These are phyloP conservation scores for Boletus coccyginus DNA, from an alignment of 768 basidiomycete species.

Conservation along the genomic window DNA sequence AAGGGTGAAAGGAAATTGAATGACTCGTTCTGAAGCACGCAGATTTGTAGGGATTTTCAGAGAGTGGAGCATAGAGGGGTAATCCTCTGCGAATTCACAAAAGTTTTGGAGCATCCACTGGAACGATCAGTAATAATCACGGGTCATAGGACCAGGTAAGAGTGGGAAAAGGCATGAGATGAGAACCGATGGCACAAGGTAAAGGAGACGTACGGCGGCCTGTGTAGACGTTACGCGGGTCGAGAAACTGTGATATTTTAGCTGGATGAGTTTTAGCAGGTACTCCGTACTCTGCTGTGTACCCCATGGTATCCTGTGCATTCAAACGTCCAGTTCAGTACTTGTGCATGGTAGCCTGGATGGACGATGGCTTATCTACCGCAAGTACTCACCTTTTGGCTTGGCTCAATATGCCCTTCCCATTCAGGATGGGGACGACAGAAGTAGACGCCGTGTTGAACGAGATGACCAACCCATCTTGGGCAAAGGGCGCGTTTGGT, in stretches of 20 bases:
- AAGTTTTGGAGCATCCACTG: slow-evolving; percentile 92
- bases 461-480: slow-evolving; percentile 84
- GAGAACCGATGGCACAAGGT: background rate
- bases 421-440: slow-evolving; percentile 81
- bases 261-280: slow-evolving; percentile 87
- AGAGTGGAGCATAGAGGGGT: slow-evolving; percentile 58
- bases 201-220: slow-evolving; percentile 57
- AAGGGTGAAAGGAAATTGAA: slow-evolving; percentile 83
- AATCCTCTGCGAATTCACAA: slow-evolving; percentile 81
- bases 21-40: slow-evolving; percentile 61
- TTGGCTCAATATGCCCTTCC: slow-evolving; percentile 79
- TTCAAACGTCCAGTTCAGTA: background rate
- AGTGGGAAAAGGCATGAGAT: background rate
- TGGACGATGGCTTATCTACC: background rate
- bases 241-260: slow-evolving; percentile 94
- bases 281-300: slow-evolving; percentile 88
- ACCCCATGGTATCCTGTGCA: slow-evolving; percentile 91
- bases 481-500: slow-evolving; percentile 36
- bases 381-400: slow-evolving; percentile 70
- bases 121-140: too few relatives aligned
- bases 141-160: background rate
- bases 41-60: slow-evolving; percentile 68
- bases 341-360: background rate
- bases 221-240: slow-evolving; percentile 76
- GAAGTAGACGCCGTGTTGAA: slow-evolving; percentile 92